A percentile compares a stretch with the other conserved stretches of the same genome.
Evolutionary conservation across 2,329 filamentous ascomycete genomes (phyloP).

Genomic region (Ascochyta pisi): DNA sequence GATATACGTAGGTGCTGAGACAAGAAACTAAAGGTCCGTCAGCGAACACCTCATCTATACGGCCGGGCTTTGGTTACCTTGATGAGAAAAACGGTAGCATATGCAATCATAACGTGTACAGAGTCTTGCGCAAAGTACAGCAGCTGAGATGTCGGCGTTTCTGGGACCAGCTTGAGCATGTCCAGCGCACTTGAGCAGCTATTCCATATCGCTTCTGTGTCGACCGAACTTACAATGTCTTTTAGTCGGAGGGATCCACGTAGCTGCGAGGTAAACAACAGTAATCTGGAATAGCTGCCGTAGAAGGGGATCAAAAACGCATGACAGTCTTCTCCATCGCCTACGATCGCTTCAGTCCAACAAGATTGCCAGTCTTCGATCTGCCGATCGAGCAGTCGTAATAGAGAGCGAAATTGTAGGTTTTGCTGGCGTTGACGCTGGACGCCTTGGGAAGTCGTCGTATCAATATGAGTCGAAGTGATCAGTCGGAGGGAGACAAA

Average conservation of each 20-base stretch:
- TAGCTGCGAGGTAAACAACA: constrained; percentile 15
- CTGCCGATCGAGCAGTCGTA: constrained; percentile 4
- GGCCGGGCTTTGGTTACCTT: constrained; percentile 4
- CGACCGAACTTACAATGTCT: constrained; percentile 10
- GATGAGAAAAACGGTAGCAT: constrained; percentile 20
- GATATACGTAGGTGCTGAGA: constrained; percentile 3
- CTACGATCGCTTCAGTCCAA: neutral
- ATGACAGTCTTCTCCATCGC: constrained; percentile 8
- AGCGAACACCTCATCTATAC: neutral
- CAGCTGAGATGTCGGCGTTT: neutral
- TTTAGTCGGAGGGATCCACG: constrained; percentile 8
- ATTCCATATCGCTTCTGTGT: constrained; percentile 19
- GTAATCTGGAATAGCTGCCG: constrained; percentile 13
- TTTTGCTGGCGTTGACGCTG: neutral
- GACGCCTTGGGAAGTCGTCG: neutral
- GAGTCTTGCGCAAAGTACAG: constrained; percentile 21
- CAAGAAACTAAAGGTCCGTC: neutral
- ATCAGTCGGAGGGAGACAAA: constrained; percentile 11
- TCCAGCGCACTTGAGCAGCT: constrained; percentile 14
- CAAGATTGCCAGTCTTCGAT: constrained; percentile 4
- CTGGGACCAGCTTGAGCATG: constrained; percentile 14
- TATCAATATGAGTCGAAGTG: neutral
- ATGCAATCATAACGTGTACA: constrained; percentile 20
- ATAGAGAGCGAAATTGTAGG: neutral
- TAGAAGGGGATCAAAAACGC: constrained; percentile 18